Evolutionary conservation across 2,329 filamentous ascomycete genomes (phyloP), one percentile per base, ranked within the genome.

Genomic region (Microdochium paspali): DNA sequence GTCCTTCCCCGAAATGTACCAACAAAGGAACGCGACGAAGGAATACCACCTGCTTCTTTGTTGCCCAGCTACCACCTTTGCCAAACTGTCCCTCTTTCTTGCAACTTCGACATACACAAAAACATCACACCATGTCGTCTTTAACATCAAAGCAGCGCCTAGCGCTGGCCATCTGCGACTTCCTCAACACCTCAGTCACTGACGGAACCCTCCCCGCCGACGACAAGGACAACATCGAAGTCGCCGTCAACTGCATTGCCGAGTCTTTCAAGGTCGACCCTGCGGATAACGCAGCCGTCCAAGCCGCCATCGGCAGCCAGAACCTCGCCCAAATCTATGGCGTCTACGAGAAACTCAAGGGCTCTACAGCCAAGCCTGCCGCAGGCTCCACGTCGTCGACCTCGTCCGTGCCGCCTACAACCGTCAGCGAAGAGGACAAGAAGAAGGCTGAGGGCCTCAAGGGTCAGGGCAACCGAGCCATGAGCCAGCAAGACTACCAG

Each of bases 91-190:
- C 15, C 10, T 20, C 15, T 7, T 20, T 12, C 6, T 5, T 5
- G 23, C 35, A 21, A 20, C 18, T 20, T 40, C 18, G 6, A 21
- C 12, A 7, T 3, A 20, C 15, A 21, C 12, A 21, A 9, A 40
- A 20, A 18, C 35, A 10, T 12, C 18, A 9, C 35, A 40, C 20
- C 6, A 40, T 40, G 35, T 20, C 35, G 35, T 18, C 35, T 10
- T 40, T 40, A 21, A 40, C 35, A 40, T 71, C 77, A 49, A 79
- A 80, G 66, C 80, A 98, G 80, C 89, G 90, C 71, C 85, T 98
- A 54, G 93, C 93, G 67, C 87, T 98, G 65, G 89, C 93, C 59
- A 91, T 98, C 67, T 89, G 95, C 74, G 89, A 97, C 72, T 98
- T 95, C 74, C 85, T 98, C 51, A 79, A 79, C 58, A 83, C 80